Percentiles rank a stretch among this genome's conserved stretches.
Conservation (phyloP, 495 filamentous ascomycete species). For the Xylaria palmicola region DNA sequence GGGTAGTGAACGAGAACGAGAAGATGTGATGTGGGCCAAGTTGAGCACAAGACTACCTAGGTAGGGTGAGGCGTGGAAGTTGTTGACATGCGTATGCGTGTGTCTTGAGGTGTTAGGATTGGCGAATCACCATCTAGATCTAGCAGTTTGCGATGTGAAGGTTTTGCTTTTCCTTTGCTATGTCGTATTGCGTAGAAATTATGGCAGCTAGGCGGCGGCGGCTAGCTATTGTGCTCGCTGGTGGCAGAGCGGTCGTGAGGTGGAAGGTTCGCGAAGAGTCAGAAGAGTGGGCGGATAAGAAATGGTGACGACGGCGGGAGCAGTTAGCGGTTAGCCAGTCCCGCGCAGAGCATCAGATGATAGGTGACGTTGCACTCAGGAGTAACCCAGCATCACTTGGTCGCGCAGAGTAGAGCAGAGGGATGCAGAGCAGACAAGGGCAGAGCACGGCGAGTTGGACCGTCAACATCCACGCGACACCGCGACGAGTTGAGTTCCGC, state of each 20-base stretch:
- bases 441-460: no score
- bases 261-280: slow-evolving; percentile 11
- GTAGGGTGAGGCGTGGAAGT: not conserved
- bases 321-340: not conserved
- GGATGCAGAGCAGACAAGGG: no score
- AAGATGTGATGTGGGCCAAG: not conserved
- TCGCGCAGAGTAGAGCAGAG: not conserved
- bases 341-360: slow-evolving; percentile 7
- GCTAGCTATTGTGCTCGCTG: not conserved
- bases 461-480: no score
- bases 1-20: not conserved
- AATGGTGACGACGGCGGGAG: not conserved
- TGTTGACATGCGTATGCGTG: not conserved
- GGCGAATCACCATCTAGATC: slow-evolving; percentile 2
- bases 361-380: slow-evolving; percentile 1
- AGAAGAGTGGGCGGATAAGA: not conserved
- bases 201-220: not conserved
- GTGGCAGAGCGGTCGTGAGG: not conserved
- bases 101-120: not conserved
- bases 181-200: not conserved
- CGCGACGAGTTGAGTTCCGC: no score
- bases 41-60: not conserved
- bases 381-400: not conserved
- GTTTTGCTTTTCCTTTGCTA: not conserved
- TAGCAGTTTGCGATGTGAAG: not conserved